Evolutionary conservation across 306 rosid species (phyloP), one percentile per base, ranked within the genome.

Genomic region (Prunus kanzakura): DNA sequence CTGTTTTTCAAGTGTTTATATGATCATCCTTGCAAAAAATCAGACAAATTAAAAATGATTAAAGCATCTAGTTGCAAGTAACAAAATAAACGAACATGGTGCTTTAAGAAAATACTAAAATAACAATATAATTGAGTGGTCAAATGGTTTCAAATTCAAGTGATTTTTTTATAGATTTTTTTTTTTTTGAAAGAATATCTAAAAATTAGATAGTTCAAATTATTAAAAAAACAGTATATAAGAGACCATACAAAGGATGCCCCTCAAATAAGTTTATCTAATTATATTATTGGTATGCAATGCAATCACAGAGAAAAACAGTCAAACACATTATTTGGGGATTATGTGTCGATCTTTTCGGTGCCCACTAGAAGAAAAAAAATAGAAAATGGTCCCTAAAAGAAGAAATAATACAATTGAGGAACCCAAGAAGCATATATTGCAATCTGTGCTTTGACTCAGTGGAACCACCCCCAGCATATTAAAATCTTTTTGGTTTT

Each of bases 381-480:
- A 41, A 22, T 22, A 22, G 22, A 22, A 60, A 68, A 47, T 32
- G 81, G 55, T 69, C 81, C 81, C 72, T 54, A 6, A 8, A 22
- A 18, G 50, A 30, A 32, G 45, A 73, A 45, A 60, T 45, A 60
- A 70, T 62, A 32, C 38, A 10, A 32, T 6, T 62, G 76, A 62
- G 69, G 41, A 71, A 61, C 41, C 81, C 71, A 23, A 78, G 71
- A 70, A 69, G 81, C 67, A 69, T 78, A 69, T 78, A 62, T 78
- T 62, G 72, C 81, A 71, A 70, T 49, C 27, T 43, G 81, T 71
- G 81, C 76, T 50, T 78, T 61, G 76, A 50, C 81, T 78, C 71
- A 22, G 58, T 63, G 50, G 81, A 78, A 69, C 61, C 70, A n/a
- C 3, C 56, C 56, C 56, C 56, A 16, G 5, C 20, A 5, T 18